phyloP scores from a whole-genome alignment of 2,329 filamentous ascomycete genomes.

The Madurella fahalii region DNA sequence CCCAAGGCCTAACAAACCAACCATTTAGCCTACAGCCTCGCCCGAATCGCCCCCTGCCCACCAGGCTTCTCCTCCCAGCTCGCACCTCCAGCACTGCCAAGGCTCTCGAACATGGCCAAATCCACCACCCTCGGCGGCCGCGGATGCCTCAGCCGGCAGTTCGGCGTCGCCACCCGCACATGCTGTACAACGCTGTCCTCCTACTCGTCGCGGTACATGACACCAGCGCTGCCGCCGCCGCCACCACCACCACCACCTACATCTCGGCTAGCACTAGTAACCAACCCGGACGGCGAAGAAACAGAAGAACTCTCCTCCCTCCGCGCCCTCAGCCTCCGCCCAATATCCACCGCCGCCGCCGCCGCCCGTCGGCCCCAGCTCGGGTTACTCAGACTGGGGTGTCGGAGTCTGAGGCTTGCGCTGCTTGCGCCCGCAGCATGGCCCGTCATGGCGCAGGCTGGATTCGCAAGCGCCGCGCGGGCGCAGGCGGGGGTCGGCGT shows the following conservation, averaged over 20 bases:
- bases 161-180: conserved; percentile 22
- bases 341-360: conserved; percentile 19
- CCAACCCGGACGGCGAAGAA: background rate
- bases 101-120: conserved; percentile 23
- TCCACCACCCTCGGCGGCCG: conserved; percentile 28
- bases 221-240: background rate
- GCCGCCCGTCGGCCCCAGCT: conserved; percentile 24
- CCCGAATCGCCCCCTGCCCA: background rate
- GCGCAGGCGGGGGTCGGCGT: conserved; percentile 6
- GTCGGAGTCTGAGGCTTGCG: background rate
- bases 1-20: no score
- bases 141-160: conserved; percentile 29
- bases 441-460: background rate
- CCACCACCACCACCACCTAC: background rate
- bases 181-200: background rate
- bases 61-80: background rate
- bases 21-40: no score
- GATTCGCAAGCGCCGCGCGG: background rate
- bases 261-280: background rate
- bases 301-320: conserved; percentile 11
- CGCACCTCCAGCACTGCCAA: conserved; percentile 4
- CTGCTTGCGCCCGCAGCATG: background rate
- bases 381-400: no score
- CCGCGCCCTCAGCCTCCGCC: conserved; percentile 17
- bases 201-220: conserved; percentile 1